Percentiles rank a stretch among this genome's conserved stretches.
These are phyloP conservation scores for Fusarium napiforme DNA, from an alignment of 2,329 filamentous ascomycete genomes.

Conservation along the genomic window DNA sequence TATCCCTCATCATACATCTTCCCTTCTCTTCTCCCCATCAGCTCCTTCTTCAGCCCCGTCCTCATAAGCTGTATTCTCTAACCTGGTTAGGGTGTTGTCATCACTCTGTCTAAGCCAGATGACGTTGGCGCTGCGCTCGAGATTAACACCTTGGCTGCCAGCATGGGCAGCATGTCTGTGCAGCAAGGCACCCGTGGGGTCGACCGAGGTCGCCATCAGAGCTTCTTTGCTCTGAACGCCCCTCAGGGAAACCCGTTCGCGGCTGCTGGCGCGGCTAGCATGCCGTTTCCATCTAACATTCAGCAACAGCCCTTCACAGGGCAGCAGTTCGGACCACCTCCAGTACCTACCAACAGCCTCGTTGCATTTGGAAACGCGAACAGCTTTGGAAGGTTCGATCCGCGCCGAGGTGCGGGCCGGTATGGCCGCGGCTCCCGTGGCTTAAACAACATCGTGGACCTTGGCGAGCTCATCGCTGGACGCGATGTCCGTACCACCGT, in stretches of 20 bases:
- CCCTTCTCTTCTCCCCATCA: no score
- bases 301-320: conserved; percentile 42
- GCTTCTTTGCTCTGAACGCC: conserved; percentile 44
- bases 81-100: background rate
- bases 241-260: conserved; percentile 12
- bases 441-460: conserved; percentile 68
- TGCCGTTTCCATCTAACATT: background rate
- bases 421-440: background rate
- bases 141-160: no score
- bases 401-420: conserved; percentile 26
- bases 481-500: conserved; percentile 81
- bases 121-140: background rate
- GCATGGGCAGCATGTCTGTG: conserved; percentile 33
- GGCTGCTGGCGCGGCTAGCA: conserved; percentile 6
- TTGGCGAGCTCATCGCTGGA: conserved; percentile 56
- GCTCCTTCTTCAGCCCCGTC: no score
- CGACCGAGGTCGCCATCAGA: background rate
- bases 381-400: conserved; percentile 27
- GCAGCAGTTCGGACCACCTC: background rate
- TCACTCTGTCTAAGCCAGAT: background rate
- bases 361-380: background rate
- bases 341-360: no score
- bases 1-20: background rate
- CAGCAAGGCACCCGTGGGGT: background rate
- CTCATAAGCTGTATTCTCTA: conserved; percentile 18